Evolutionary conservation across 2,329 filamentous ascomycete species (phyloP), one percentile per base, ranked within the genome.

Genomic region (Lachnellula cervina): DNA sequence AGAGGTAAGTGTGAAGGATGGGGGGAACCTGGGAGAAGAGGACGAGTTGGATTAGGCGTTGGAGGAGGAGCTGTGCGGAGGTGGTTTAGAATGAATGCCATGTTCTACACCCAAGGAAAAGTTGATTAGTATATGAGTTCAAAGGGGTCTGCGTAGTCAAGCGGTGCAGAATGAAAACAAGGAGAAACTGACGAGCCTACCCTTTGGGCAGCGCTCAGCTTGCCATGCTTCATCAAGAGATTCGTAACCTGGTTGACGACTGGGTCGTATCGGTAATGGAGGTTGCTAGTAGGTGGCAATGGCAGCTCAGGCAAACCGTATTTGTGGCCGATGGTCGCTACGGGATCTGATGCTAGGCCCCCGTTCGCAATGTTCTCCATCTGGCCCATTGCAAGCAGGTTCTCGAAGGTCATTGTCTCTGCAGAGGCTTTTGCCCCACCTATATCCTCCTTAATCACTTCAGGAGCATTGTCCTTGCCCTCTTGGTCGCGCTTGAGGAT

Each of bases 141-240:
- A 16, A 17, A 19, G 9, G 13, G 38, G 46, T 55, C 62, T 64
- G 64, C 57, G 60, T 43, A 52, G 54, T 46, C 58, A 51, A 49
- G 48, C 49, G 52, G 46, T 51, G 57, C 57, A 64, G 56, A 62
- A 61, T 55, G 50, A 64, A 64, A 62, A 42, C 40, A 62, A 58
- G 34, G 46, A 56, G 55, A 62, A 54, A 56, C 53, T 55, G 58
- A 60, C 49, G 57, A 59, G 56, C 62, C 58, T 79, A 96, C 91
- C 76, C 86, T 84, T 73, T 99, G 90, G n/a, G 94, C 94, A 71
- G 83, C 81, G 68, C 87, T 88, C 70, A 96, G 83, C 77, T 97
- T 95, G 65, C 94, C 94, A 73, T 97, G 83, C 66, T 80, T 79
- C 93, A 97, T 99, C 61, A 99, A 74, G 64, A 96, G 78, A 70